Conservation (phyloP, 805 yeast genomes). For the Candida silvatica region DNA sequence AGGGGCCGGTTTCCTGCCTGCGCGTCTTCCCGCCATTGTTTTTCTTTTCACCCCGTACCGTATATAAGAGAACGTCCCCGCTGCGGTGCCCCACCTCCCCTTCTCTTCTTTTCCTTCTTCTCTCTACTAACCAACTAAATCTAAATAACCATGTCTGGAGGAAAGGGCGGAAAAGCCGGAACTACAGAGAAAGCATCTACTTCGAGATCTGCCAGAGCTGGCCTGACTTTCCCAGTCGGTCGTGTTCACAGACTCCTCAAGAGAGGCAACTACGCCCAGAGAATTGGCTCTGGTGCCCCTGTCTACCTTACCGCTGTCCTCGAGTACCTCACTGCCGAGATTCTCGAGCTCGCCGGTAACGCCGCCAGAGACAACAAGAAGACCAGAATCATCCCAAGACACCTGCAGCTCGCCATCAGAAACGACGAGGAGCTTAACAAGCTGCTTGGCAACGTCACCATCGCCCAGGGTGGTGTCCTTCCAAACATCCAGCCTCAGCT, state of each 20-base stretch:
- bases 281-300: constrained; percentile 99
- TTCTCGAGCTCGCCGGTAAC: constrained; percentile 96
- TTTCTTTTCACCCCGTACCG: too few species aligned
- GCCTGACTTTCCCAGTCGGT: constrained; percentile 98
- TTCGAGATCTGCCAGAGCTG: constrained; percentile 98
- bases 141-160: constrained; percentile 42
- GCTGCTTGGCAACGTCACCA: constrained; percentile 85
- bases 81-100: too few species aligned
- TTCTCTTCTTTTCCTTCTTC: constrained; percentile 1
- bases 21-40: too few species aligned
- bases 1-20: too few species aligned
- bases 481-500: constrained; percentile 95
- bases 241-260: constrained; percentile 96
- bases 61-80: too few species aligned
- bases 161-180: constrained; percentile 92
- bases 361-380: constrained; percentile 99
- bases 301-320: constrained; percentile 94
- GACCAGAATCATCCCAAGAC: constrained; percentile 98
- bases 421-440: constrained; percentile 98
- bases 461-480: constrained; percentile 98
- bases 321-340: constrained; percentile 97
- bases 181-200: constrained; percentile 91
- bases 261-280: constrained; percentile 97
- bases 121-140: not conserved
- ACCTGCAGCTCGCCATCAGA: constrained; percentile 96